Evolutionary conservation across 1,139 yeast species (phyloP).

Genomic region (Entelexis paramagnoliae): DNA sequence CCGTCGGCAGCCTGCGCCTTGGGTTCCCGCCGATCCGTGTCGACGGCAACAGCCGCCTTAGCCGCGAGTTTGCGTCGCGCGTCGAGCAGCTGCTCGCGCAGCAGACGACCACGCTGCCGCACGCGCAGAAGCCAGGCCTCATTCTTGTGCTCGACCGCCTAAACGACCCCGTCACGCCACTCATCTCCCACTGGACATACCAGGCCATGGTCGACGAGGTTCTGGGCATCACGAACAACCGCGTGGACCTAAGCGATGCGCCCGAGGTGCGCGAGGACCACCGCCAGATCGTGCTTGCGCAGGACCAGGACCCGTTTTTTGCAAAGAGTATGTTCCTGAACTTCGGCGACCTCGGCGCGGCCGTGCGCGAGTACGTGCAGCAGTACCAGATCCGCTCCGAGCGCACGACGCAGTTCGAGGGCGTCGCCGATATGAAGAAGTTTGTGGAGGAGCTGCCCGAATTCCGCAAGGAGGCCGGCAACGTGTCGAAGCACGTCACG

Average conservation of each 20-base stretch:
- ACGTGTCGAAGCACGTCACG: slow-evolving; percentile 88
- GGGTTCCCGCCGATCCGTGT: slow-evolving; percentile 66
- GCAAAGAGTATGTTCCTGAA: slow-evolving; percentile 73
- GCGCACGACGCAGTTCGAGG: slow-evolving; percentile 56
- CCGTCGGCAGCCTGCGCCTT: slow-evolving; percentile 60
- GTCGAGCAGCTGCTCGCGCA: slow-evolving; percentile 51
- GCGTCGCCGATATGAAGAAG: slow-evolving; percentile 78
- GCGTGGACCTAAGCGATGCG: slow-evolving; percentile 51
- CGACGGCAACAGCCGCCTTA: slow-evolving; percentile 55
- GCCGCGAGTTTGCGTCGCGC: slow-evolving; percentile 52
- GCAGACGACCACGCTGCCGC: slow-evolving; percentile 56
- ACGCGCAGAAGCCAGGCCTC: slow-evolving; percentile 1
- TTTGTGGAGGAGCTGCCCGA: slow-evolving; percentile 91
- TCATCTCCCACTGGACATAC: slow-evolving; percentile 92
- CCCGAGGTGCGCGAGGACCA: slow-evolving; percentile 42
- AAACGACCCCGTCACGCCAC: slow-evolving; percentile 86
- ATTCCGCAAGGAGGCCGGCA: slow-evolving; percentile 73
- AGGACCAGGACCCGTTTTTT: slow-evolving; percentile 66
- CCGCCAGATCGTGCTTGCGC: slow-evolving; percentile 51
- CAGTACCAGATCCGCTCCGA: slow-evolving; percentile 75
- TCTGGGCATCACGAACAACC: slow-evolving; percentile 67
- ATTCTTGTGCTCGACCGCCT: slow-evolving; percentile 72
- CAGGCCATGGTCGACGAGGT: slow-evolving; percentile 96
- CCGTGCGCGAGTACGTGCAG: slow-evolving; percentile 74
- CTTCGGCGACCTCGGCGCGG: slow-evolving; percentile 90